Evolutionary conservation across 129 eudicot genomes (phyloP), one percentile per base, ranked within the genome.

Genomic region (sunflower (Helianthus annuus)): DNA sequence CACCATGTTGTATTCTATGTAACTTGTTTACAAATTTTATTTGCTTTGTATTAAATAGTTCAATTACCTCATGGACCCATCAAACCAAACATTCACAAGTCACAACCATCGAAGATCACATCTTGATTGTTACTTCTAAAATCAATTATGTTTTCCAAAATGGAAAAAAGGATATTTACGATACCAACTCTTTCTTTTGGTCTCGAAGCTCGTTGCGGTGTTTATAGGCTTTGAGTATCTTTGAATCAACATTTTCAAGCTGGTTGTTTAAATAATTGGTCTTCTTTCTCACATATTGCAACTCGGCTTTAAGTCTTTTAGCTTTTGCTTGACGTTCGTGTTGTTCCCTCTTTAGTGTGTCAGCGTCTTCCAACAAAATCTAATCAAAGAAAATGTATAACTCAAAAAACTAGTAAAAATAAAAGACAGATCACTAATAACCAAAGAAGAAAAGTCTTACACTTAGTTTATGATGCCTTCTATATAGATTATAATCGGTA

Each of bases 201-300:
- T 39, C 64, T 39, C 66, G 22, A 38, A 70, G 24, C 34, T 55
- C 22, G 19, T 48, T 16, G 62, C 32, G 39, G 11, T 39, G 44
- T 29, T 73, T 62, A 24, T 59, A 58, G 38, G 69, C 48, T 62
- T 29, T 5, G 8, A 15, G 6, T 48, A 16, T 48, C 69, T 73
- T 48, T 34, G 61, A 46, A n/a, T 73, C 39, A 48, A 73, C 69
- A 46, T 32, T 24, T 48, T 73, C 62, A 34, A 73, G 77, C 34
- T 73, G 48, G 52, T 62, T 73, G 2, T 61, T 44, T 48, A 73
- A 48, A 32, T 5, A 73, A 48, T 17, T n/a, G 5, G 48, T 61
- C 2, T 6, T 48, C 48, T 62, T 73, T 62, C 52, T 73, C 36
- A 73, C 62, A 34, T 14, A 19, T 48, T 48, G 51, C 40, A 16